Evolutionary conservation across 345 rosid species (phyloP).

Genomic region (Lepidium africanum): DNA sequence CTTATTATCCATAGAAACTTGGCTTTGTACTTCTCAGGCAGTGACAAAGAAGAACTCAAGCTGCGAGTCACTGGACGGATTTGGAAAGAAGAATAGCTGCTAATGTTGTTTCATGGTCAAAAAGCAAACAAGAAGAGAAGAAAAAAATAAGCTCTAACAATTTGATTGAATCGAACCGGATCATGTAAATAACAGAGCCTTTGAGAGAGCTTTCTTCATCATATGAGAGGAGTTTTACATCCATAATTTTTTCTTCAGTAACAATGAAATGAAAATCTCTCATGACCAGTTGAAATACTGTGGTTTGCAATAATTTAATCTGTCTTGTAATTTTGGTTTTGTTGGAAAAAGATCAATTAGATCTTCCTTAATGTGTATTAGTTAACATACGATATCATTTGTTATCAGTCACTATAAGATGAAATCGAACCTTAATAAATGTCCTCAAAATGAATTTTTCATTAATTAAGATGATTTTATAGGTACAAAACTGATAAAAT

Average conservation of each 20-base stretch:
- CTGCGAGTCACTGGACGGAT: slow-evolving; percentile 74
- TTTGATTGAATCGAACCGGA: slow-evolving; percentile 5
- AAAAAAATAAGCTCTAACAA: not conserved
- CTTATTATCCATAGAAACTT: slow-evolving; percentile 69
- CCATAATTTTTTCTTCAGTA: not conserved
- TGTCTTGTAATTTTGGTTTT: slow-evolving; percentile 16
- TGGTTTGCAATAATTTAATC: not conserved
- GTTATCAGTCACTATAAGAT: not conserved
- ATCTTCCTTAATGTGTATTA: not conserved
- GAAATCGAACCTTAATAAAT: not conserved
- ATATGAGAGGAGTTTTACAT: not conserved
- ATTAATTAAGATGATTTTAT: not conserved
- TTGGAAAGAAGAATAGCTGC: slow-evolving; percentile 73
- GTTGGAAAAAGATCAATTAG: not conserved
- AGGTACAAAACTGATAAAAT: slow-evolving; percentile 10
- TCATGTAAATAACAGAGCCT: slow-evolving; percentile 22
- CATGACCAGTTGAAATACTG: not conserved
- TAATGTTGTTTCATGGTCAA: not conserved
- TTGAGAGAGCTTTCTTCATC: slow-evolving; percentile 9
- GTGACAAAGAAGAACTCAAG: slow-evolving; percentile 82
- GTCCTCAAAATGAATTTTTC: not conserved
- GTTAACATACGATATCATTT: not conserved
- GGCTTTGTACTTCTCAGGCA: slow-evolving; percentile 81
- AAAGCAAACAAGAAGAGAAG: not conserved
- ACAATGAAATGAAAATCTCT: not conserved